phyloP scores from a whole-genome alignment of 2,329 filamentous ascomycete genomes.

The Diplodia intermedia region DNA sequence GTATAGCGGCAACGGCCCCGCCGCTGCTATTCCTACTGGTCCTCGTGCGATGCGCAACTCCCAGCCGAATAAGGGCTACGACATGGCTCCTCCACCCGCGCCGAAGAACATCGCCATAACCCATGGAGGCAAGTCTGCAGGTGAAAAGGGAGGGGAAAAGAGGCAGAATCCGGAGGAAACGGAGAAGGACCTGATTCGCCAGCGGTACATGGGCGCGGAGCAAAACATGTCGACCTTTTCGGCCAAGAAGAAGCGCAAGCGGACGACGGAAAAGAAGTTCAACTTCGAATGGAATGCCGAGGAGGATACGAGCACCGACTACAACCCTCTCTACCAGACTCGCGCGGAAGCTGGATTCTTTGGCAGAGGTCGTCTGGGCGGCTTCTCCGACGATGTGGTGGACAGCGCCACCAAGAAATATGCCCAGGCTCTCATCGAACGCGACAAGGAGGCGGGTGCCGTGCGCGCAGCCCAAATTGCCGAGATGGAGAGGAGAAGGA shows the following conservation, averaged over 20 bases:
- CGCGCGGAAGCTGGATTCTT: slow-evolving; percentile 72
- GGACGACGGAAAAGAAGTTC: slow-evolving; percentile 95
- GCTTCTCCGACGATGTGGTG: slow-evolving; percentile 66
- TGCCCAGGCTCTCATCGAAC: slow-evolving; percentile 73
- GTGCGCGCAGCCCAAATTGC: slow-evolving; percentile 80
- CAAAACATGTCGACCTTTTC: slow-evolving; percentile 88
- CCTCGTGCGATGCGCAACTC: slow-evolving; percentile 59
- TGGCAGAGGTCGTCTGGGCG: slow-evolving; percentile 70
- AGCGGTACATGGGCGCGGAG: slow-evolving; percentile 90
- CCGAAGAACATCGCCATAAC: slow-evolving; percentile 50
- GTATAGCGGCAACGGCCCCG: slow-evolving; percentile 35
- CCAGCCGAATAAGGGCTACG: slow-evolving; percentile 53
- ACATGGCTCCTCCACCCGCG: slow-evolving; percentile 61
- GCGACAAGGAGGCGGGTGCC: slow-evolving; percentile 76
- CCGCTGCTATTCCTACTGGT: slow-evolving; percentile 56
- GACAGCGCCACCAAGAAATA: slow-evolving; percentile 62
- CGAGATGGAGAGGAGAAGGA: slow-evolving; percentile 81
- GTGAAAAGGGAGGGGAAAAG: slow-evolving; percentile 41
- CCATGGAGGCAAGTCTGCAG: slow-evolving; percentile 2
- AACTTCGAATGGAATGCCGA: slow-evolving; percentile 98
- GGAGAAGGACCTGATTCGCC: slow-evolving; percentile 75
- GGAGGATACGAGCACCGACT: slow-evolving; percentile 86
- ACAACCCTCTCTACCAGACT: slow-evolving; percentile 80
- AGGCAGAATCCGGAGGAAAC: slow-evolving; percentile 61
- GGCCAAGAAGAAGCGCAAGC: slow-evolving; percentile 91